Conservation (phyloP, 2,329 filamentous ascomycete species). For the Rhynchosporium secalis region DNA sequence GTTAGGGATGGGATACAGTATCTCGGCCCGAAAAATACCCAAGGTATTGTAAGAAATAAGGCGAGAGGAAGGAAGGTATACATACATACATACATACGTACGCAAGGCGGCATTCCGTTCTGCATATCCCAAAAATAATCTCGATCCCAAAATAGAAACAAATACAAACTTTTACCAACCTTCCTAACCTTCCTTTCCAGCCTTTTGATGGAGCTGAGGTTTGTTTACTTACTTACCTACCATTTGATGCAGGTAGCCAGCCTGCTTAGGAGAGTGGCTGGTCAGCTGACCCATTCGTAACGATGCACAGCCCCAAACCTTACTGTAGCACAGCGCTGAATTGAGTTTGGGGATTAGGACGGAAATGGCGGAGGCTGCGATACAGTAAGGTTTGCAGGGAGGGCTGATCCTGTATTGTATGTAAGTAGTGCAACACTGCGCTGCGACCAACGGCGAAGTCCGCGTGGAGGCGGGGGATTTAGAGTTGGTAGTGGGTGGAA, state of each 20-base stretch:
- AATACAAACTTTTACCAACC: no score
- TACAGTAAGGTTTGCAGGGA: background rate
- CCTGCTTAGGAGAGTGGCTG: background rate
- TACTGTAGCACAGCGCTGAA: background rate
- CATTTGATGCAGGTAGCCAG: background rate
- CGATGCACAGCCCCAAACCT: conserved; percentile 12
- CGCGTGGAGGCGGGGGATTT: background rate
- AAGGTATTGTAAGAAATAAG: no score
- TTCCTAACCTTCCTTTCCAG: background rate
- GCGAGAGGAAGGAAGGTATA: no score
- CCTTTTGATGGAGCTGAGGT: background rate
- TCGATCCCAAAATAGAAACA: background rate
- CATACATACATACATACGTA: no score
- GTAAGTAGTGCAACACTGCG: no score
- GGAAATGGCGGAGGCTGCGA: background rate
- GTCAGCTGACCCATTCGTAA: conserved; percentile 9
- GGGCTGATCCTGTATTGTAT: background rate
- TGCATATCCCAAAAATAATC: no score
- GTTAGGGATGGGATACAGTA: no score
- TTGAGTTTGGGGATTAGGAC: background rate
- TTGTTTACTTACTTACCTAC: no score
- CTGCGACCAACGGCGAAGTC: background rate
- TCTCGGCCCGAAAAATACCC: no score
- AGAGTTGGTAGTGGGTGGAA: background rate
- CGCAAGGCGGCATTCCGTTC: no score